These are phyloP conservation scores for Xerophyta viscosa DNA, from an alignment of 106 monocot genomes.

Conservation along the genomic window DNA sequence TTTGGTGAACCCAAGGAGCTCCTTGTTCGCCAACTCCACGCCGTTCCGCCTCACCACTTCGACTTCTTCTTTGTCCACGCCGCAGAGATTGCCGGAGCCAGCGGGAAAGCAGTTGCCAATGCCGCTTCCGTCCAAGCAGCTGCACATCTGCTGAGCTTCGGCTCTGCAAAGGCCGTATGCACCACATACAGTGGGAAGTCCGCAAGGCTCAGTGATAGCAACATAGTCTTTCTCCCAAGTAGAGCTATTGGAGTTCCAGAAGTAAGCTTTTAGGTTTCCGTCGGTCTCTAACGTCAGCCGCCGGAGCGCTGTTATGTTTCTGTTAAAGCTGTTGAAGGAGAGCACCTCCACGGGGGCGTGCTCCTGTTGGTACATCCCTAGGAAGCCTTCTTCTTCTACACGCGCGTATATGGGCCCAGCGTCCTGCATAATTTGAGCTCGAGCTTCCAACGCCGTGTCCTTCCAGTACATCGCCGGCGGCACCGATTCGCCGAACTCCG, in stretches of 20 bases:
- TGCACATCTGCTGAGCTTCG: slow-evolving; percentile 11
- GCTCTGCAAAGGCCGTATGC: slow-evolving; percentile 43
- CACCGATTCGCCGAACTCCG: slow-evolving; percentile 7
- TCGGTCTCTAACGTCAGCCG: slow-evolving; percentile 71
- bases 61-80: slow-evolving; percentile 14
- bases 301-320: slow-evolving; percentile 28
- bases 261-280: slow-evolving; percentile 60
- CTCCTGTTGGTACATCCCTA: slow-evolving; percentile 76
- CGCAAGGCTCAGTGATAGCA: slow-evolving; percentile 32
- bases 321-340: slow-evolving; percentile 65
- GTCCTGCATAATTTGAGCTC: slow-evolving; percentile 31
- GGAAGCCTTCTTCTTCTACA: slow-evolving; percentile 41
- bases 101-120: slow-evolving; percentile 15
- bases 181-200: slow-evolving; percentile 44
- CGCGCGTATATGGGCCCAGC: slow-evolving; percentile 53
- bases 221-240: slow-evolving; percentile 32
- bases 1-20: slow-evolving; percentile 28
- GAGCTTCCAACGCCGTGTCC: slow-evolving; percentile 50
- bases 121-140: slow-evolving; percentile 20
- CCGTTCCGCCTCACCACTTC: slow-evolving; percentile 43
- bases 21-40: slow-evolving; percentile 74
- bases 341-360: slow-evolving; percentile 43
- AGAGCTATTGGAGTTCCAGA: slow-evolving; percentile 42
- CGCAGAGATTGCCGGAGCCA: slow-evolving; percentile 33
- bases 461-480: slow-evolving; percentile 54